phyloP scores from a whole-genome alignment of 805 yeast genomes.

The Trichomonascus vanleenenianus region DNA sequence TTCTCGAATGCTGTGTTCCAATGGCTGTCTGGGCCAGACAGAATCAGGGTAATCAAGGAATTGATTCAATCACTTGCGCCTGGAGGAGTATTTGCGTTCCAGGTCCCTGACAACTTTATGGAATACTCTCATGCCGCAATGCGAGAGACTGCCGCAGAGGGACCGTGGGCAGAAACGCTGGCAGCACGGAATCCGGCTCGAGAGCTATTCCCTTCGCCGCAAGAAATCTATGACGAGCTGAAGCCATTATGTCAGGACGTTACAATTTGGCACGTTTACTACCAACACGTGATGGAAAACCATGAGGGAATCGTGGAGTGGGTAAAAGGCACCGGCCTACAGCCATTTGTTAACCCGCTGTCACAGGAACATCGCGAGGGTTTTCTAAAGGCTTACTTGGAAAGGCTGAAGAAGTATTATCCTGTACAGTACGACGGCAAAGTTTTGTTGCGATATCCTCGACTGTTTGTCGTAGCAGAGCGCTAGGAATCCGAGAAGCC shows the following conservation, averaged over 20 bases:
- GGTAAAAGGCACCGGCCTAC: background rate
- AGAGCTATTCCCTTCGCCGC: background rate
- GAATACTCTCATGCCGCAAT: background rate
- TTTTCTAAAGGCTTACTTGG: background rate
- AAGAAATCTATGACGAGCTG: background rate
- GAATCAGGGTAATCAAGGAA: background rate
- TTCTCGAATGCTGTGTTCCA: conserved; percentile 1
- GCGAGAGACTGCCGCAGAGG: background rate
- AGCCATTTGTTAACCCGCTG: background rate
- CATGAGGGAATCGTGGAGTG: conserved; percentile 1
- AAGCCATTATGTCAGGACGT: background rate
- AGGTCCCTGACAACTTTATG: background rate
- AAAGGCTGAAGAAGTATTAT: background rate
- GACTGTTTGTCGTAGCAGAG: background rate
- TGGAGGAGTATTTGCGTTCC: background rate
- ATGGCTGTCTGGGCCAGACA: background rate
- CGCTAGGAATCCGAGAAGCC: background rate
- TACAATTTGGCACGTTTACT: background rate
- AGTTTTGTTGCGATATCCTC: background rate
- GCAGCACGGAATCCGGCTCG: background rate
- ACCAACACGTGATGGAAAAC: background rate
- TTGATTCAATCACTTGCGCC: background rate
- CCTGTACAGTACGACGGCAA: background rate
- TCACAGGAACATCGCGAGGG: background rate
- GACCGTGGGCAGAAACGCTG: conserved; percentile 1